These are phyloP conservation scores for Stipa capillata DNA, from an alignment of 176 grass and related monocot genomes.

Conservation along the genomic window DNA sequence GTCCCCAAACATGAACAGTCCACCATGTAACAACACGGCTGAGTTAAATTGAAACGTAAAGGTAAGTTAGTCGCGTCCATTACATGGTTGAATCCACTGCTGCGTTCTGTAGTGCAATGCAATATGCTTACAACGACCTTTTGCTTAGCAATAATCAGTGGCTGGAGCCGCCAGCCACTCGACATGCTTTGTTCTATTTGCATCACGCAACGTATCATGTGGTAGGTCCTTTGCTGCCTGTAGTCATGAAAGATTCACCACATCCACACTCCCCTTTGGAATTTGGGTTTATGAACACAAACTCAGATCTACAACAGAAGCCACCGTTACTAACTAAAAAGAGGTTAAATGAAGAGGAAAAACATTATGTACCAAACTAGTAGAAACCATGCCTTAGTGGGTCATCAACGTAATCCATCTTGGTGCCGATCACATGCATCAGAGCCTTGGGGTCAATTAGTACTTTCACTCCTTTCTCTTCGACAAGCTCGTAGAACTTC, in stretches of 20 bases:
- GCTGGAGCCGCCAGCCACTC: neutral
- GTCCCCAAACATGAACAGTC: too few relatives aligned
- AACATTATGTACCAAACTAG: neutral
- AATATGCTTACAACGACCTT: neutral
- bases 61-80: neutral
- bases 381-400: constrained; percentile 44
- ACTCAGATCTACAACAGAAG: constrained; percentile 52
- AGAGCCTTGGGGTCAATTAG: constrained; percentile 85
- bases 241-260: constrained; percentile 89
- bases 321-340: neutral
- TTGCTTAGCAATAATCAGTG: neutral
- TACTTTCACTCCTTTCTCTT: constrained; percentile 86
- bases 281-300: constrained; percentile 90
- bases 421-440: constrained; percentile 89
- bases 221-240: constrained; percentile 32
- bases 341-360: neutral
- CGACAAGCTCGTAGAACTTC: constrained; percentile 76
- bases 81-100: neutral
- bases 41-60: neutral
- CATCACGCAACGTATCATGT: neutral
- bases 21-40: neutral
- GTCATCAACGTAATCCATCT: constrained; percentile 83
- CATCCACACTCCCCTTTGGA: too few relatives aligned
- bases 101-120: neutral
- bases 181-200: neutral